These are phyloP conservation scores for Brassica incana DNA, from an alignment of 345 rosid genomes.

Conservation along the genomic window DNA sequence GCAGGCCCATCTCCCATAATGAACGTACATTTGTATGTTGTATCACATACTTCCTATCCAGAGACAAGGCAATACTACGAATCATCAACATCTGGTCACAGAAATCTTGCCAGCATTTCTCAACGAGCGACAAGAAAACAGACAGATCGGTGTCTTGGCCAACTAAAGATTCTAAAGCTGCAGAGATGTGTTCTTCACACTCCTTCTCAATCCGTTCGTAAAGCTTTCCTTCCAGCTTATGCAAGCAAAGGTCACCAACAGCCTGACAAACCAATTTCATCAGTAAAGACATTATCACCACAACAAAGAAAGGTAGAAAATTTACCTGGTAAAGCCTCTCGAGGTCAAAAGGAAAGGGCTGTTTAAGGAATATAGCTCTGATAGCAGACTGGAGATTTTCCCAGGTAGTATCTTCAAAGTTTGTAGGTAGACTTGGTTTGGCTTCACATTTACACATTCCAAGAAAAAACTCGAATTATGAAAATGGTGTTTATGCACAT, in stretches of 20 bases:
- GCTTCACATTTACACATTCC: conserved; percentile 45
- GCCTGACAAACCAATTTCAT: conserved; percentile 51
- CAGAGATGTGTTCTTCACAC: not conserved
- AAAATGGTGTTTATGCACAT: not conserved
- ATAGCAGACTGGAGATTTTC: conserved; percentile 86
- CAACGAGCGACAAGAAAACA: conserved; percentile 86
- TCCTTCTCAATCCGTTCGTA: not conserved
- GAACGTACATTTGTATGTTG: conserved; percentile 81
- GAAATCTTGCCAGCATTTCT: conserved; percentile 44
- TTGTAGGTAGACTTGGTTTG: conserved; percentile 77
- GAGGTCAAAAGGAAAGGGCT: conserved; percentile 65
- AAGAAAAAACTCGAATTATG: not conserved
- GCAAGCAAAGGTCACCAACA: conserved; percentile 30
- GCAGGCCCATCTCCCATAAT: conserved; percentile 99
- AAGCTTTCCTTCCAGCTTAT: not conserved
- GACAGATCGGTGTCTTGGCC: conserved; percentile 93
- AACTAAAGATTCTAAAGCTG: conserved; percentile 67
- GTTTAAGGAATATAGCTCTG: conserved; percentile 86
- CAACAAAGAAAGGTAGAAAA: not conserved
- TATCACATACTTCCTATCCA: conserved; percentile 94
- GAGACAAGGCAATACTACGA: conserved; percentile 90
- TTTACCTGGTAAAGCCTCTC: conserved; percentile 77
- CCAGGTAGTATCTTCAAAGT: conserved; percentile 94
- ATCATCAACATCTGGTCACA: conserved; percentile 34
- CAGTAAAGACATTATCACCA: not conserved